Percentiles rank a stretch among this genome's conserved stretches.
These are phyloP conservation scores for Cardiospermum halicacabum DNA, from an alignment of 345 rosid species.

Conservation along the genomic window DNA sequence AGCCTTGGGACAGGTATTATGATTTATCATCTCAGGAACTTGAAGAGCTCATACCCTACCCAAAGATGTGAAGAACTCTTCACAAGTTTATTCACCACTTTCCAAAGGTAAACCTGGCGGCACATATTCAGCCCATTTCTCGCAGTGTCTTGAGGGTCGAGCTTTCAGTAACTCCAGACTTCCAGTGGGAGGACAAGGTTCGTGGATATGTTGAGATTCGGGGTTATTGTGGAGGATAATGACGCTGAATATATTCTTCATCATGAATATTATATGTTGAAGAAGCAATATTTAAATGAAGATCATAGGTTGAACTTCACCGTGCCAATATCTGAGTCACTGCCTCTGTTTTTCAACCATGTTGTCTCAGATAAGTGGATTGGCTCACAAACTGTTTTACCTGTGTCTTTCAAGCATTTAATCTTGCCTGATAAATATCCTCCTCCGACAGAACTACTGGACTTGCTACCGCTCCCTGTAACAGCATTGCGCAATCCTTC, in stretches of 20 bases:
- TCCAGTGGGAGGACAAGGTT: slow-evolving; percentile 90
- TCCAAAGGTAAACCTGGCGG: slow-evolving; percentile 78
- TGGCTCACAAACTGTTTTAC: slow-evolving; percentile 85
- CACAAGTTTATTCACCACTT: slow-evolving; percentile 88
- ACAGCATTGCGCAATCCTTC: slow-evolving; percentile 85
- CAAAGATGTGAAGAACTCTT: slow-evolving; percentile 86
- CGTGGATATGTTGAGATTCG: slow-evolving; percentile 95
- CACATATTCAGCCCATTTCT: slow-evolving; percentile 89
- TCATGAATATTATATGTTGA: slow-evolving; percentile 87
- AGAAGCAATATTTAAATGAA: slow-evolving; percentile 81
- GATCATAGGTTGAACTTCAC: slow-evolving; percentile 88
- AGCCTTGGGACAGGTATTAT: slow-evolving; percentile 91
- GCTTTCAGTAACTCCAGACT: slow-evolving; percentile 84
- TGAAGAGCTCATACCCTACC: slow-evolving; percentile 79
- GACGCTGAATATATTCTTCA: slow-evolving; percentile 92
- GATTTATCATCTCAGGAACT: slow-evolving; percentile 88
- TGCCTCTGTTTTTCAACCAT: slow-evolving; percentile 88
- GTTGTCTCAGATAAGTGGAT: slow-evolving; percentile 95
- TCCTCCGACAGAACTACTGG: slow-evolving; percentile 93
- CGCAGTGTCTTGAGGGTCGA: slow-evolving; percentile 80
- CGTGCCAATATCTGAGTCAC: slow-evolving; percentile 84
- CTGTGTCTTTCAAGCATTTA: slow-evolving; percentile 90
- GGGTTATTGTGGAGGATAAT: slow-evolving; percentile 94
- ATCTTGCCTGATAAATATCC: slow-evolving; percentile 97
- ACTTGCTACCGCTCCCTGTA: slow-evolving; percentile 91